Conservation (phyloP, 352 stramenopile species). For the Globisporangium carolinianum region DNA sequence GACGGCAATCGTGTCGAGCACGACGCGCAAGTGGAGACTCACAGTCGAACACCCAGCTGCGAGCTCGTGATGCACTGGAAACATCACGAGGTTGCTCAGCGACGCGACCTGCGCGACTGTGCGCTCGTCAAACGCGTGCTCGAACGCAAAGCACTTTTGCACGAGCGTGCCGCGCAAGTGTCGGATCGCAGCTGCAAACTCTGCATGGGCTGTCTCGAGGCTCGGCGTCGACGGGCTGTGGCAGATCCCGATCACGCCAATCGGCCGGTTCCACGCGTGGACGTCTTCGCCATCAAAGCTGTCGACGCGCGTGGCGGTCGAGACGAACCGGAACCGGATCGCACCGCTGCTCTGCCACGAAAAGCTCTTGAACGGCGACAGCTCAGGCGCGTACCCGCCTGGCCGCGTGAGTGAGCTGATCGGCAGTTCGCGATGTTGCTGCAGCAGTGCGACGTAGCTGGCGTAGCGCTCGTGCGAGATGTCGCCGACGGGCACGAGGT, state of each 20-base stretch:
- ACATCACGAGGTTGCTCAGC: slow-evolving; percentile 72
- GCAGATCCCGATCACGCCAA: slow-evolving; percentile 74
- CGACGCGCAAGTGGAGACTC: slow-evolving; percentile 71
- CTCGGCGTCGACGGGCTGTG: slow-evolving; percentile 66
- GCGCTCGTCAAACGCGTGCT: slow-evolving; percentile 63
- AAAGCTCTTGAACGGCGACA: slow-evolving; percentile 74
- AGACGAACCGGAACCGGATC: slow-evolving; percentile 71
- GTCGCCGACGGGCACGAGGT: slow-evolving; percentile 67
- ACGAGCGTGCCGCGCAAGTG: slow-evolving; percentile 66
- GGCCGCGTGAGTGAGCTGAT: slow-evolving; percentile 65
- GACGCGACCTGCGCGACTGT: slow-evolving; percentile 49
- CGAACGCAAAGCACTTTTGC: slow-evolving; percentile 81
- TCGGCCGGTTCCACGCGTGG: slow-evolving; percentile 57
- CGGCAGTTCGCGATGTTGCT: slow-evolving; percentile 41
- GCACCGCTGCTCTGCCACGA: slow-evolving; percentile 51
- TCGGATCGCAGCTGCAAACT: slow-evolving; percentile 60
- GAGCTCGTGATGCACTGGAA: slow-evolving; percentile 69
- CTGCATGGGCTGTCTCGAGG: slow-evolving; percentile 44
- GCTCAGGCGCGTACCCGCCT: slow-evolving; percentile 66
- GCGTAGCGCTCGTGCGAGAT: slow-evolving; percentile 56
- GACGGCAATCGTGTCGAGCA: slow-evolving; percentile 76
- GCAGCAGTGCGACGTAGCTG: slow-evolving; percentile 53
- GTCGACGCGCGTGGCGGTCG: slow-evolving; percentile 47
- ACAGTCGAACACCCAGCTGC: slow-evolving; percentile 63
- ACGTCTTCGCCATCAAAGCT: slow-evolving; percentile 64